A percentile compares a stretch with the other conserved stretches of the same genome.
These are phyloP conservation scores for Hypoxylon sp. DNA, from an alignment of 2,329 filamentous ascomycete genomes.

Conservation along the genomic window DNA sequence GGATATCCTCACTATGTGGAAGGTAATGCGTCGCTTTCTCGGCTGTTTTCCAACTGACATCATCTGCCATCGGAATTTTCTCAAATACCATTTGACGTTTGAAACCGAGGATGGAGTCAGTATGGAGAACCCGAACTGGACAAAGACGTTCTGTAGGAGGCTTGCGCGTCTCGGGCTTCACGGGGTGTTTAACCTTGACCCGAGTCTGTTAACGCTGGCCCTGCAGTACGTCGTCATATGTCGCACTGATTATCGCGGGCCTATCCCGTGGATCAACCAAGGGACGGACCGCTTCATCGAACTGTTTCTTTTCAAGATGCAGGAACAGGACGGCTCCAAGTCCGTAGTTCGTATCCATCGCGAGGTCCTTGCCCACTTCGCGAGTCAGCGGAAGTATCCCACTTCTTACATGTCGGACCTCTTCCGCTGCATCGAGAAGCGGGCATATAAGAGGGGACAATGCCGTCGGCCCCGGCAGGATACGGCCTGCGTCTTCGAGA, in stretches of 20 bases:
- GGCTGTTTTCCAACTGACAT: constrained; percentile 7
- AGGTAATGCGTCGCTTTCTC: not conserved
- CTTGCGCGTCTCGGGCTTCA: not conserved
- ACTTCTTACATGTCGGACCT: not conserved
- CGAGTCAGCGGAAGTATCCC: no score
- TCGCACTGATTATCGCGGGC: constrained; percentile 13
- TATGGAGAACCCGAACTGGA: constrained; percentile 8
- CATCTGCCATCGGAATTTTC: not conserved
- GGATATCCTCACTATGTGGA: constrained; percentile 7
- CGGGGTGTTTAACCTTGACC: not conserved
- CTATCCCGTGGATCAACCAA: not conserved
- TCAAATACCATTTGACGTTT: not conserved
- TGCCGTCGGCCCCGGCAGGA: not conserved
- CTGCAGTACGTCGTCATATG: constrained; percentile 2
- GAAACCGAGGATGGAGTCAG: not conserved
- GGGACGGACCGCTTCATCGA: constrained; percentile 1
- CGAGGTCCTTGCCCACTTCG: not conserved
- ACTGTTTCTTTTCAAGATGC: not conserved
- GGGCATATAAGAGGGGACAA: not conserved
- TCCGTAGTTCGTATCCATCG: not conserved
- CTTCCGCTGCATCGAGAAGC: constrained; percentile 6
- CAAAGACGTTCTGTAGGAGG: constrained; percentile 6
- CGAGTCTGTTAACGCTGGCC: not conserved
- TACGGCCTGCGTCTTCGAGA: not conserved
- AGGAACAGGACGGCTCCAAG: constrained; percentile 1